Percentiles rank a stretch among this genome's conserved stretches.
Evolutionary conservation across 305 asterid genomes (phyloP).

Genomic region (Solanum hybrid): DNA sequence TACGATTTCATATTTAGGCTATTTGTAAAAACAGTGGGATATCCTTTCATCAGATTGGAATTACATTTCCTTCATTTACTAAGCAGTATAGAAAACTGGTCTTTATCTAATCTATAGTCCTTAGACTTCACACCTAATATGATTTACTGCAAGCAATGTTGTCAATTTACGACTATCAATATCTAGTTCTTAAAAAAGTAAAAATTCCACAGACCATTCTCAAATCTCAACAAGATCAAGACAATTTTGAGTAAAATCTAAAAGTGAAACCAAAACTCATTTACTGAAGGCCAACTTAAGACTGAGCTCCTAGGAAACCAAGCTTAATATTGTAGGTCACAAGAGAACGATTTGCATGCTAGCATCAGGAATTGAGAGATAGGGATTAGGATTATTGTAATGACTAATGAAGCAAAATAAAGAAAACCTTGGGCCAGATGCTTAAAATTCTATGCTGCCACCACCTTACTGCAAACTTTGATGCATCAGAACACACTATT

Average conservation of each 20-base stretch:
- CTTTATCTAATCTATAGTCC: not conserved
- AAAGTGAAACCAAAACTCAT: not conserved
- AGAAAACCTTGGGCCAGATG: not conserved
- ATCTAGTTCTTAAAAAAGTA: not conserved
- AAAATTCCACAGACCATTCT: not conserved
- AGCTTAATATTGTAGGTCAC: not conserved
- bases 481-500: not conserved
- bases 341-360: not conserved
- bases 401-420: not conserved
- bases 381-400: not conserved
- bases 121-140: not conserved
- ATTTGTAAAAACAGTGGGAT: conserved; percentile 4
- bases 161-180: not conserved
- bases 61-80: not conserved
- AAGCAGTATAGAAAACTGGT: not conserved
- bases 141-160: not conserved
- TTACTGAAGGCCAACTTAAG: not conserved
- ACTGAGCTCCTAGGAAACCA: not conserved
- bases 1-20: conserved; percentile 1
- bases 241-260: not conserved
- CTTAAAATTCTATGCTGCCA: not conserved
- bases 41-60: conserved; percentile 3
- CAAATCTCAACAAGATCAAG: not conserved
- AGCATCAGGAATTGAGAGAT: not conserved
- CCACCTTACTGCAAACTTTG: not conserved